A percentile compares a stretch with the other conserved stretches of the same genome.
phyloP scores from a whole-genome alignment of 1,284 basidiomycete species.

The Marasmius fiardii region DNA sequence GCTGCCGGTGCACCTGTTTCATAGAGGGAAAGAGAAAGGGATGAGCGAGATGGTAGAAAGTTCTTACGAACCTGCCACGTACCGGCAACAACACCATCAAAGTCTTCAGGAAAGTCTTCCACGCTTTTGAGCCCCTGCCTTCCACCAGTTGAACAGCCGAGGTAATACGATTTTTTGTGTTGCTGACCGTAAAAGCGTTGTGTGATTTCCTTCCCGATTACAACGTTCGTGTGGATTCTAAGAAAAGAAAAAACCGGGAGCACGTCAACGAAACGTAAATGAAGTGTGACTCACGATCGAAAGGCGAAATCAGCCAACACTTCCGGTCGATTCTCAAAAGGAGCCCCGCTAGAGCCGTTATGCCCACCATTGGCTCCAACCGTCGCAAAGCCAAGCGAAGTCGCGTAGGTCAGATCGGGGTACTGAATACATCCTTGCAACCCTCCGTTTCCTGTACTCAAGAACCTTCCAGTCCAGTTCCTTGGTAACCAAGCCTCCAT shows the following conservation, averaged over 20 bases:
- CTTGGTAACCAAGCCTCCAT: conserved; percentile 14
- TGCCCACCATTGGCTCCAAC: conserved; percentile 13
- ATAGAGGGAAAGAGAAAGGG: too few relatives aligned
- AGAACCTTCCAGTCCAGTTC: conserved; percentile 13
- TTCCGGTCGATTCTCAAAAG: conserved; percentile 8
- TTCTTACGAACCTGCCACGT: neutral
- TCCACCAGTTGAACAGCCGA: conserved; percentile 20
- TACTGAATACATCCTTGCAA: conserved; percentile 7
- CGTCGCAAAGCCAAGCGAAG: conserved; percentile 10
- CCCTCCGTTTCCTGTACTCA: neutral
- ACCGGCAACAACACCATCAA: conserved; percentile 20
- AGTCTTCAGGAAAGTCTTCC: conserved; percentile 18
- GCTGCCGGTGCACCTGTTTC: conserved; percentile 9
- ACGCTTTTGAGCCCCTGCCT: conserved; percentile 17
- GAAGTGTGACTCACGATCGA: conserved; percentile 12
- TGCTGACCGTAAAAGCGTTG: conserved; percentile 13
- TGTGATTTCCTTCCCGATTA: conserved; percentile 17
- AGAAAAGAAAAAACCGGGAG: neutral
- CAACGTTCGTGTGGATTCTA: conserved; percentile 11
- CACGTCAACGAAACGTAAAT: neutral
- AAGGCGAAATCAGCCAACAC: conserved; percentile 11
- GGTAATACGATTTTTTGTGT: conserved; percentile 15
- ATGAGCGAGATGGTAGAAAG: too few relatives aligned
- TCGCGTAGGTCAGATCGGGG: conserved; percentile 6
- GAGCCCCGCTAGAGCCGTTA: conserved; percentile 9